Percentiles rank a stretch among this genome's conserved stretches.
Evolutionary conservation across 1,284 basidiomycete genomes (phyloP).

Genomic region (Vanrija pseudolonga): DNA sequence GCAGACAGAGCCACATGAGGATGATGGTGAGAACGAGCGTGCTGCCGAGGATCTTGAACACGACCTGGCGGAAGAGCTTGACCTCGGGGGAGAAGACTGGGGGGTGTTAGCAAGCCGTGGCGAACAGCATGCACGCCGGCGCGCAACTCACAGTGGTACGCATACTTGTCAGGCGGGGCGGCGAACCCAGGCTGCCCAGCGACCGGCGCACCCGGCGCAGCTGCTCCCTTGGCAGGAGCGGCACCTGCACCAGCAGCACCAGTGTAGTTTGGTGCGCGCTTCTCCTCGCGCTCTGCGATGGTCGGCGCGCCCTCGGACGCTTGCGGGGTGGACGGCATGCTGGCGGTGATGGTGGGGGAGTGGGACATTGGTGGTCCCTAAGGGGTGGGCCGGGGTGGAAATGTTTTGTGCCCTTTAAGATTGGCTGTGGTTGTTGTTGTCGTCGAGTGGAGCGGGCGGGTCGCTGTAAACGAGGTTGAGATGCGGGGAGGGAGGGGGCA

Average conservation of each 20-base stretch:
- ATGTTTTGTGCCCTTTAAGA: too few relatives aligned
- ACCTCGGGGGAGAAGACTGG: slow-evolving; percentile 37
- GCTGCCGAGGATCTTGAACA: slow-evolving; percentile 34
- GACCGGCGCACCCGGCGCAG: too few relatives aligned
- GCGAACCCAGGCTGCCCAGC: too few relatives aligned
- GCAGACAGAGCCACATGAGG: slow-evolving; percentile 43
- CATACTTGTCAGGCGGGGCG: neutral
- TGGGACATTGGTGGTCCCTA: too few relatives aligned
- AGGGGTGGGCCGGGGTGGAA: too few relatives aligned
- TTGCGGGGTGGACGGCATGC: neutral
- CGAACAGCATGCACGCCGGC: neutral
- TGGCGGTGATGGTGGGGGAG: too few relatives aligned
- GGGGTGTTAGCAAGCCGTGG: neutral
- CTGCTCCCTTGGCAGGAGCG: too few relatives aligned
- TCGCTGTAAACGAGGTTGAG: too few relatives aligned
- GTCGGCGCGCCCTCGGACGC: neutral
- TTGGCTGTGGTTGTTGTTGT: too few relatives aligned
- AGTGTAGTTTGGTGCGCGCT: neutral
- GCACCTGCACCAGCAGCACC: too few relatives aligned
- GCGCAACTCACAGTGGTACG: neutral
- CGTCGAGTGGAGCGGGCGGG: too few relatives aligned
- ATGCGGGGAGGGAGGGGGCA: too few relatives aligned
- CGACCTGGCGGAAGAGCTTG: slow-evolving; percentile 28
- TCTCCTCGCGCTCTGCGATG: neutral
- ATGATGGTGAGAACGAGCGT: slow-evolving; percentile 31